Conservation (phyloP, 2,329 filamentous ascomycete species). For the Trichoderma sp. region DNA sequence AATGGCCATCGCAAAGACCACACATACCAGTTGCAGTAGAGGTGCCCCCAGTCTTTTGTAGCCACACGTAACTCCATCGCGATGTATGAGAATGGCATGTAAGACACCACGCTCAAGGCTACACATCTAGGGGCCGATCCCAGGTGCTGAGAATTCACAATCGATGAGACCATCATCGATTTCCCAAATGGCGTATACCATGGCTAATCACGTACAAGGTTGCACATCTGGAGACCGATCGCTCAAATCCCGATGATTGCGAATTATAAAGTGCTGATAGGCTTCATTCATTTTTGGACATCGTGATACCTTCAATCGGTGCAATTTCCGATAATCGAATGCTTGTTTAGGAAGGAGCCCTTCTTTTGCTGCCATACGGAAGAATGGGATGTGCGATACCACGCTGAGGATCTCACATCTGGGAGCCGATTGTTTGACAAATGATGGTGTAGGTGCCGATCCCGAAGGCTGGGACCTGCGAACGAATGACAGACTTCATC, state of each 20-base stretch:
- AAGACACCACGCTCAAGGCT: constrained; percentile 19
- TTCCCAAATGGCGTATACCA: neutral
- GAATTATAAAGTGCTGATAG: neutral
- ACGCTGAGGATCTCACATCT: neutral
- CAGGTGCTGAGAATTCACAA: neutral
- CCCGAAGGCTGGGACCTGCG: constrained; percentile 16
- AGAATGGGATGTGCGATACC: constrained; percentile 26
- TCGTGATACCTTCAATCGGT: neutral
- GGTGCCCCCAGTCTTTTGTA: constrained; percentile 5
- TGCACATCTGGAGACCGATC: neutral
- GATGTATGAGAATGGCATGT: constrained; percentile 27
- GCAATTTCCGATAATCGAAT: neutral
- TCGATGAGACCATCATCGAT: neutral
- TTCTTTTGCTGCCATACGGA: constrained; percentile 22
- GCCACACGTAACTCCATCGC: constrained; percentile 16
- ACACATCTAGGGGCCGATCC: constrained; percentile 8
- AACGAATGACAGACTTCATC: neutral
- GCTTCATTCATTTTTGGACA: neutral
- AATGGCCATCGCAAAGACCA: constrained; percentile 19
- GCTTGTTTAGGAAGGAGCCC: neutral
- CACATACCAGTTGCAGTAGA: constrained; percentile 27
- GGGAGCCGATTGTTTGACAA: neutral
- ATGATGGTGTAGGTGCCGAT: constrained; percentile 21
- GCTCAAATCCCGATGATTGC: neutral
- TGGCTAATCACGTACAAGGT: neutral